phyloP scores from a whole-genome alignment of 257 asterid species.

The Solanum chilense region DNA sequence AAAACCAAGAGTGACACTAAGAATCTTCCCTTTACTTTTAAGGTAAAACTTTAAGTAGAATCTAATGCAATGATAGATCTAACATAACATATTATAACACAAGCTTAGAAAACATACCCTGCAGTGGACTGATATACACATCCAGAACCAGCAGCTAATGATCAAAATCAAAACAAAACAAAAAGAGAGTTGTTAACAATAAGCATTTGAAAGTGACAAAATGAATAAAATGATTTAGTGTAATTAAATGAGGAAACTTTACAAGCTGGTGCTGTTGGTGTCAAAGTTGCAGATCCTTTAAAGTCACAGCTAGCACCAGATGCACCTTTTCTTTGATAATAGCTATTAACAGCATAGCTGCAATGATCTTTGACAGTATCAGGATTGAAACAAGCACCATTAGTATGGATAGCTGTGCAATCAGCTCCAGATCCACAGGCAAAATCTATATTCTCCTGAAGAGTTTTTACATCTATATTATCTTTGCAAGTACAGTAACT shows the following conservation, averaged over 20 bases:
- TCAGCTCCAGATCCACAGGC: constrained; percentile 85
- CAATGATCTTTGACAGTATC: constrained; percentile 74
- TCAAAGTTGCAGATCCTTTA: constrained; percentile 34
- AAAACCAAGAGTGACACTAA: neutral
- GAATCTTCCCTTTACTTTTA: neutral
- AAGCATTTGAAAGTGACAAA: neutral
- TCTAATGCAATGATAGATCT: neutral
- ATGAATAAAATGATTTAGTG: neutral
- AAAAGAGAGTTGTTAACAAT: neutral
- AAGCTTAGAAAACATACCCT: constrained; percentile 29
- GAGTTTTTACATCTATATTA: constrained; percentile 21
- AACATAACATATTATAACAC: neutral
- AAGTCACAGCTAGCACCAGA: constrained; percentile 56
- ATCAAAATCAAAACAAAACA: neutral
- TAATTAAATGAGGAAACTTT: constrained; percentile 1
- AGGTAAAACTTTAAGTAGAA: neutral
- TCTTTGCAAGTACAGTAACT: constrained; percentile 49
- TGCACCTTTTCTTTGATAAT: constrained; percentile 50
- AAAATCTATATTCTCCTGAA: constrained; percentile 72
- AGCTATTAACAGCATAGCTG: constrained; percentile 74
- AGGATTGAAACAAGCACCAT: constrained; percentile 62
- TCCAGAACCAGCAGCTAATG: constrained; percentile 34
- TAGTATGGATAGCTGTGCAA: constrained; percentile 42
- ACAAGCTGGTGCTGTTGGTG: constrained; percentile 34
- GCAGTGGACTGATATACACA: constrained; percentile 38